Evolutionary conservation across 1,284 basidiomycete genomes (phyloP), one percentile per base, ranked within the genome.

Genomic region (Bondarzewia mesenterica): DNA sequence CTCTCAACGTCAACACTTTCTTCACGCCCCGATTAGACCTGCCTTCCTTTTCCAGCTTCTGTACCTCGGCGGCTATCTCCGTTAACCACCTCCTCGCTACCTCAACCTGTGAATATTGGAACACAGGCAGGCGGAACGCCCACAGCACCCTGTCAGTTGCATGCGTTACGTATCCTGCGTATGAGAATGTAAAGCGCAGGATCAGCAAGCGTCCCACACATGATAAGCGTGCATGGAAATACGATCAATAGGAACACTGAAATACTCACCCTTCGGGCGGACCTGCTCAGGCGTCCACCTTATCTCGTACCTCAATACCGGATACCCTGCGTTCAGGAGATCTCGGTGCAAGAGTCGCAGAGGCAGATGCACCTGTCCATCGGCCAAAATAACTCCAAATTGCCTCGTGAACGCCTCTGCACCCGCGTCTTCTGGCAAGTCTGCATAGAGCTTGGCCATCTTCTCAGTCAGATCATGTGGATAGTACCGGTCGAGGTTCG

Each of bases 361-460:
- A 0, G 85, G 85, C 1, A 88, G 58, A 59, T 89, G 73, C 2
- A 89, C 85, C 60, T 89, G 85, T 6, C 73, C 79, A 41, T 78
- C 75, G 51, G 80, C 78, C 53, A 85, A 59, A 12, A 85, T 75
- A 49, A 78, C 70, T 1, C 85, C 86, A 54, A 77, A 78, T 18
- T 73, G 56, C 54, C 61, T 67, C 52, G 64, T 58, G 22, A 71
- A 65, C 46, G 75, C 77, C 38, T 75, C 70, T 8, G 54, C 60
- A 1, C 57, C 62, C 7, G 72, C 67, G 23, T 64, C 61, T 0
- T 68, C 61, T 0, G 68, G 59, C 2, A 74, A 57, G 23, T 59
- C 60, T 16, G 60, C 55, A 57, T 80, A 84, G 43, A 67, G 59
- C 16, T 60, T 56, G 25, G 82, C 58, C 47, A 87, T 65, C 29